Evolutionary conservation across 1,139 yeast species (phyloP), one percentile per base, ranked within the genome.

Genomic region (Hansenula lynferdii): DNA sequence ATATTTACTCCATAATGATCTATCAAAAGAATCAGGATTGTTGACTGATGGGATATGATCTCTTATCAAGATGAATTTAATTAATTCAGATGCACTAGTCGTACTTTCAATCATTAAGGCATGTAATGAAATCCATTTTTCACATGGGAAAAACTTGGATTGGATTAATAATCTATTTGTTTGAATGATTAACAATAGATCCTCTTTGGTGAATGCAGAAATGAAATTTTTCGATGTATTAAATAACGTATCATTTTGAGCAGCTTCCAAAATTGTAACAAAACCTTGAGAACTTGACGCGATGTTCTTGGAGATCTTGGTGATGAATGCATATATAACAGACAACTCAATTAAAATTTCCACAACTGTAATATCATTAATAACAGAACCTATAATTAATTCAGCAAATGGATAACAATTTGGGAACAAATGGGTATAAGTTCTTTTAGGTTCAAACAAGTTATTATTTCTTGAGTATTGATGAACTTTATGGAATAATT

Each of bases 271-370:
- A 17, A 74, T 58, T 15, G 60, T 48, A 14, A 60, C 56, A 40
- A 69, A 66, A 3, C 70, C 67, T 16, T 80, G 76, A 15, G 70
- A 68, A 19, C 66, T 58, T 2, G 80, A 77, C 20, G 75, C 69
- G 12, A 74, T 62, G 8, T 48, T 53, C 45, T 65, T 69, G 21
- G 77, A 77, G 41, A 77, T 68, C 47, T 67, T 70, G n/a, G 81
- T 70, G 38, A 81, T 62, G 51, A 70, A 76, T 28, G 77, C 65
- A 43, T 82, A 77, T 17, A 81, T 64, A 8, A 81, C 70, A 16
- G 83, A 69, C 39, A 85, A 56, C 56, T 87, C 97, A 38, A 84
- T 67, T 43, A 87, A 63, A 3, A 85, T 67, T 57, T 87, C 97
- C 31, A 82, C 87, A 46, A 84, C 67, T 2, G 72, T 68, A 48